Percentiles rank a stretch among this genome's conserved stretches.
phyloP scores from a whole-genome alignment of 1,139 yeast species.

The Yamadazyma siamensis region DNA sequence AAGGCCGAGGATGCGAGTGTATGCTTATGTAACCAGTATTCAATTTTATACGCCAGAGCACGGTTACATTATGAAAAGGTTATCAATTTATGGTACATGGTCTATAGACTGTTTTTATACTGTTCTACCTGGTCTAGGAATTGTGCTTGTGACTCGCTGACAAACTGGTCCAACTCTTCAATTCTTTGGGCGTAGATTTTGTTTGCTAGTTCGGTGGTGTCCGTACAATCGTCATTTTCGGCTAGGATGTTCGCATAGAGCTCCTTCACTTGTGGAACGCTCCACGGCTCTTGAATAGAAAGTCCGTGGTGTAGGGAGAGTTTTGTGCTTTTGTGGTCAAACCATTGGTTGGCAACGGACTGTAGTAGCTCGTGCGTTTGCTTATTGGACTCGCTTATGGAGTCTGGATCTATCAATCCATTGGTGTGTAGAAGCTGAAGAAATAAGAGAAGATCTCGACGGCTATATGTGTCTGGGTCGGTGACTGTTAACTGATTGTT shows the following conservation, averaged over 20 bases:
- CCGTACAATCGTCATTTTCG: constrained; percentile 15
- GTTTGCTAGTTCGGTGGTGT: constrained; percentile 27
- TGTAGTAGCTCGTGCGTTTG: constrained; percentile 11
- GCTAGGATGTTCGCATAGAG: constrained; percentile 18
- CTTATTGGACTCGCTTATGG: constrained; percentile 6
- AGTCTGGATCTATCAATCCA: constrained; percentile 18
- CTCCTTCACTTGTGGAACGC: constrained; percentile 12
- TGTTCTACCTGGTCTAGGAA: constrained; percentile 9
- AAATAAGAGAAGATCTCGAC: constrained; percentile 21
- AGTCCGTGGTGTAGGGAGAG: constrained; percentile 16
- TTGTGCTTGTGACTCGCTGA: constrained; percentile 8
- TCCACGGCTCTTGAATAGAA: constrained; percentile 12
- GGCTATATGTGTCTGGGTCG: constrained; percentile 10
- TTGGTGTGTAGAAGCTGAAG: constrained; percentile 23
- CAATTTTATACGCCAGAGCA: no score
- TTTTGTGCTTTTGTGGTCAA: constrained; percentile 19
- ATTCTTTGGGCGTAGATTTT: constrained; percentile 18
- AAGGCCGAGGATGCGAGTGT: no score
- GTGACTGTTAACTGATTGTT: no score
- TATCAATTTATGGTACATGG: no score
- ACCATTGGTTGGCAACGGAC: constrained; percentile 19
- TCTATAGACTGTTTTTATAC: neutral
- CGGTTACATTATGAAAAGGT: neutral
- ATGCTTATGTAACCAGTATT: no score
- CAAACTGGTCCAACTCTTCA: constrained; percentile 14